Base-by-base conservation (phyloP, 2,329 filamentous ascomycete species). In the Fusarium chuoi region DNA sequence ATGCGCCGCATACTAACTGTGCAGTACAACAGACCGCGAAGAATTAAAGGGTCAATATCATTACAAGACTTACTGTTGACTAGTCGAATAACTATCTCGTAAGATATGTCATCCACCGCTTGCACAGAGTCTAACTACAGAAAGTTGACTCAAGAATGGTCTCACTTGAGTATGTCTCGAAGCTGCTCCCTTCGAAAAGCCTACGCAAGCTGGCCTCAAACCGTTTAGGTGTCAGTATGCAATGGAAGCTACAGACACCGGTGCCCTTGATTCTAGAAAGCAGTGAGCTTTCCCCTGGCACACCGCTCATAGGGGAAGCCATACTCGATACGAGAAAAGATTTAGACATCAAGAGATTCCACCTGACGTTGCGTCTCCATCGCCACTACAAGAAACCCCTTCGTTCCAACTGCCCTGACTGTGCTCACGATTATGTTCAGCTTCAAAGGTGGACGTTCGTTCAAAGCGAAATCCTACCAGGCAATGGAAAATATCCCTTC, bases 401-500 rank as follows among this genome's bases (percentile, higher is more conserved):
- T 14, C 39, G 7, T 41, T 20, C 39, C 13, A 41, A 41, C 39
- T 41, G 39, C 39, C 0, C 4, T 22, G 39, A 41, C 20, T 41
- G 39, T 9, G 39, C 39, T 22, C 20, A 41, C 39, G 20, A 41
- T 22, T 22, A 41, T 41, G 13, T 14, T 6, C 39, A 41, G 39
- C 39, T 41, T 13, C 39, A 41, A 14, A 41, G 5, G 2, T 41
- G 39, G 39, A 9, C 39, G 22, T 14, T 41, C 39, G 13, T 41
- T 2, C 7, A 41, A 9, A 41, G 20, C 22, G 8, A 20, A 14
- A 14, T 41, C 2, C 13, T 41, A 0, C 13, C 20, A 0, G 13
- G 0, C 13, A 22, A 22, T 5, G 39, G 5, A 41, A n/a, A 1
- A 1, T 9, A 41, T 8, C 39, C 39, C 2, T 41, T 41, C 20